Base-by-base conservation (phyloP, 495 filamentous ascomycete species). In the Umbilicaria muhlenbergii region DNA sequence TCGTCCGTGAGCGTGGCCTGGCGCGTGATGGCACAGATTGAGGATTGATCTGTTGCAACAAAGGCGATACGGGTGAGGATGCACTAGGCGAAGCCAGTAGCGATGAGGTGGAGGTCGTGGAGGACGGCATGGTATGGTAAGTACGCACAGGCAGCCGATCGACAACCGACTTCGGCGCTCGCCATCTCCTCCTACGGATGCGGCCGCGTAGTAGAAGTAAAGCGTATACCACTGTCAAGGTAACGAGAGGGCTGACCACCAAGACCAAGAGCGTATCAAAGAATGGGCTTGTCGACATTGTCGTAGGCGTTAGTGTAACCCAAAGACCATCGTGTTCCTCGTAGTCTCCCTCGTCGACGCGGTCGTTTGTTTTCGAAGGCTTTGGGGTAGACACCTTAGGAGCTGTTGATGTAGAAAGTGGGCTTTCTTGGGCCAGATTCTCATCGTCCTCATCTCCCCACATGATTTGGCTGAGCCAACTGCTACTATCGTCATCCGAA, bases 261-360 rank as follows among this genome's bases (percentile, higher is more conserved):
- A 98, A 68, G 10, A 98, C 87, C 32, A 95, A 62, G 4, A 96
- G 77, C 0, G 92, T 98, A 55, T 98, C 91, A 44, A 96, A 89
- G 63, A 98, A 94, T 0, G 91, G 88, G 43, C 78, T 91, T n/a
- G 83, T 81, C 42, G 85, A 86, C 71, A 83, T 80, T 61, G 77
- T 86, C 6, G 87, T 85, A 12, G 87, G 91, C 1, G 88, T 91
- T 43, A 98, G 71, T 2, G 88, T 92, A 21, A 98, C 84, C 92
- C 92, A 96, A 5, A 98, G 72, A 8, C 91, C 91, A 46, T 91
- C 79, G 50, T 80, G 82, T 36, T 69, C 73, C 31, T 68, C 62
- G 18, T 31, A 34, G 24, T 28, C 24, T 7, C 24, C 24, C 8
- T 28, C 24, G 5, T 28, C 24, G 8, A 28, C 6, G 24, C 24